Conservation (phyloP, 129 eudicot species). For the Heracleum sosnowskyi region DNA sequence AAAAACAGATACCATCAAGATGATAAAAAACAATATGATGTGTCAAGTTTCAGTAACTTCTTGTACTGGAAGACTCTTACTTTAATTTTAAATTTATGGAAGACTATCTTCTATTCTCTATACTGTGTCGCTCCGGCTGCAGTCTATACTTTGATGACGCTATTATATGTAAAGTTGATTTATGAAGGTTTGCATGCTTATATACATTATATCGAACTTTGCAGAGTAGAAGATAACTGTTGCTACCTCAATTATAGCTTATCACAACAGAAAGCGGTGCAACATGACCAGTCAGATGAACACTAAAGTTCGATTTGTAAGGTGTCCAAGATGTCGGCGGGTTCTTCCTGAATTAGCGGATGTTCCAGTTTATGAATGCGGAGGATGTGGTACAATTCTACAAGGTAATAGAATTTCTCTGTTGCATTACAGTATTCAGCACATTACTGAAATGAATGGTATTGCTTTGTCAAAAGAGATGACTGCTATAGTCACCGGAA, state of each 20-base stretch:
- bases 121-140: not conserved
- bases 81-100: not conserved
- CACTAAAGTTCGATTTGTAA: constrained; percentile 40
- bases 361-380: constrained; percentile 49
- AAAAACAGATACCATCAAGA: too few relatives aligned
- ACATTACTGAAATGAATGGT: not conserved
- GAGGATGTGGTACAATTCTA: constrained; percentile 55
- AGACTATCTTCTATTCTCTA: not conserved
- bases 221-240: not conserved
- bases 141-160: not conserved
- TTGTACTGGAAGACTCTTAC: too few relatives aligned
- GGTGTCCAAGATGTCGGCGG: constrained; percentile 50
- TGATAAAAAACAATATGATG: too few relatives aligned
- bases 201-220: not conserved
- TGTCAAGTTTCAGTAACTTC: too few relatives aligned
- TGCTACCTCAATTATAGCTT: not conserved
- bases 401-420: constrained; percentile 34
- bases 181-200: not conserved
- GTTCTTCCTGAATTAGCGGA: constrained; percentile 47
- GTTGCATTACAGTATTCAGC: not conserved
- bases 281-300: constrained; percentile 20
- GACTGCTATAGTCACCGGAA: not conserved
- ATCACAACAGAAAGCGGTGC: not conserved
- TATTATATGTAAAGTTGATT: not conserved
- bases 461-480: not conserved